Evolutionary conservation across 2,329 filamentous ascomycete species (phyloP).

Genomic region (Dendrostoma leiphaemia): DNA sequence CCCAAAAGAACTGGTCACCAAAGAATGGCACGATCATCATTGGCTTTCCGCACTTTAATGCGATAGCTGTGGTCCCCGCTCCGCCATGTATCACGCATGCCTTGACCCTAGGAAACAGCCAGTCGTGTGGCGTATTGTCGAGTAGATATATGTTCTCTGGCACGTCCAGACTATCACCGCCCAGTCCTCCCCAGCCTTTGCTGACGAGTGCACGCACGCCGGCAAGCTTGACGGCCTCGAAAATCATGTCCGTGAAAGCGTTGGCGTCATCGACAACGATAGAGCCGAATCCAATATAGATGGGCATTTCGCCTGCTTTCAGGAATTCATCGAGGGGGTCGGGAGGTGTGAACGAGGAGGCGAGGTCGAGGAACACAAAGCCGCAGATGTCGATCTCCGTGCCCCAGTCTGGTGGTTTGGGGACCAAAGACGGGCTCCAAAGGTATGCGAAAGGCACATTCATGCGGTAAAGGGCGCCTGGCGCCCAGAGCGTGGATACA

Average conservation of each 20-base stretch:
- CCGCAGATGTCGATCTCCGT: conserved; percentile 71
- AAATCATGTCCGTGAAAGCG: conserved; percentile 67
- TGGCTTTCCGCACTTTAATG: conserved; percentile 67
- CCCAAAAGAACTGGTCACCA: conserved; percentile 79
- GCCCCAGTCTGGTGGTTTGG: conserved; percentile 68
- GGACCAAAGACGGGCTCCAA: conserved; percentile 65
- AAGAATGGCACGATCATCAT: conserved; percentile 80
- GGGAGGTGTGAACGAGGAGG: conserved; percentile 59
- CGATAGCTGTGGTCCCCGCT: conserved; percentile 73
- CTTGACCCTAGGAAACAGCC: conserved; percentile 67
- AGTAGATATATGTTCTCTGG: conserved; percentile 69
- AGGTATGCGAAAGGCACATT: conserved; percentile 76
- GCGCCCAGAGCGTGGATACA: conserved; percentile 74
- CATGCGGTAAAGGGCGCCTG: conserved; percentile 68
- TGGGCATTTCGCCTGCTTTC: conserved; percentile 51
- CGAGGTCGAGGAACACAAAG: conserved; percentile 74
- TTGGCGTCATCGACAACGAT: conserved; percentile 74
- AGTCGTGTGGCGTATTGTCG: conserved; percentile 73
- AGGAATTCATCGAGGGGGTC: conserved; percentile 55
- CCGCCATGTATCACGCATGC: conserved; percentile 76
- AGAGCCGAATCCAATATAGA: conserved; percentile 76
- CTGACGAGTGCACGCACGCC: conserved; percentile 71
- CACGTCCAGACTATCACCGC: conserved; percentile 45
- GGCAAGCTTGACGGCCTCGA: conserved; percentile 62
- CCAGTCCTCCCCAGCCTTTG: conserved; percentile 74